Evolutionary conservation across 2,329 filamentous ascomycete genomes (phyloP), one percentile per base, ranked within the genome.

Genomic region (Aspergillus vadensis): DNA sequence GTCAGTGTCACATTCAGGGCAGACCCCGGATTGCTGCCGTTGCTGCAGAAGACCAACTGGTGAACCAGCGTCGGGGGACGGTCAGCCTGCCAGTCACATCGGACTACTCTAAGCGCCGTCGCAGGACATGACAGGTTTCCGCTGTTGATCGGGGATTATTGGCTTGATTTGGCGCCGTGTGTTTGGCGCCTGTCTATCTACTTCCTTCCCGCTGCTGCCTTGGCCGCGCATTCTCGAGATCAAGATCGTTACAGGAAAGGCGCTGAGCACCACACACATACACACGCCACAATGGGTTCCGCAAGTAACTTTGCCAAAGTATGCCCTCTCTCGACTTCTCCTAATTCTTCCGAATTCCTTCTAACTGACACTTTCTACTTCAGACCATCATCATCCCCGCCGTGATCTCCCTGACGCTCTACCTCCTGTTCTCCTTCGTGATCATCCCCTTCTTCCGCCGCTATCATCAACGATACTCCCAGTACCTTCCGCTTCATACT

Each of bases 341-440:
- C 19, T 38, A 39, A 15, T 5, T 15, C 7, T 27, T 53, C 9
- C 23, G 19, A n/a, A 17, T 8, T 14, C 38, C 25, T 50, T 27
- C 41, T 52, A 53, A 62, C 41, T 59, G 39, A 64, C 50, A 19
- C 30, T n/a, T 47, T 23, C 23, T 8, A 36, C 17, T 21, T 21
- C 54, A 92, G 90, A 90, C 88, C 5, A 78, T 92, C 63, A 74
- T 91, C 68, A 79, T 91, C 64, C 90, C 90, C 36, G 89, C 89
- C 56, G 69, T 88, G 70, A 87, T 92, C 70, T 90, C 90, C 49
- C 82, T 92, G 51, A 76, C 85, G 63, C 78, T 91, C 66, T 93
- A 91, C 76, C 75, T 92, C 67, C 59, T 87, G 60, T 77, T 88
- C 59, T 88, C 86, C 58, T 90, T 87, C 73, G 77, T 88, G 67